Conservation (phyloP, 2,329 filamentous ascomycete species). For the Diaporthe capsici region DNA sequence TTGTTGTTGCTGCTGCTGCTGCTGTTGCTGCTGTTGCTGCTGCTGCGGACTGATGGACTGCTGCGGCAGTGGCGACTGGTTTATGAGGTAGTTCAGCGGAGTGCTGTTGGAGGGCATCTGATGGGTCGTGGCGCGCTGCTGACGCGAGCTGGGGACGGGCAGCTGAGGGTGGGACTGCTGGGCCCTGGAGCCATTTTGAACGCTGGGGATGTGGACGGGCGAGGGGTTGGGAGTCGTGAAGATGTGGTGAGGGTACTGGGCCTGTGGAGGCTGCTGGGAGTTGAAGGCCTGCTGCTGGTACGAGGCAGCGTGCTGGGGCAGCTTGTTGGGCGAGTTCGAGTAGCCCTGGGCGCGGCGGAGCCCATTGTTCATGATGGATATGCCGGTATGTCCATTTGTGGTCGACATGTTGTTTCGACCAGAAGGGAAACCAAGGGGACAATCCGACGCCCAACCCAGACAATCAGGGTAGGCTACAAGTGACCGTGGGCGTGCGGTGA, state of each 20-base stretch:
- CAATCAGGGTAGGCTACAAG: constrained; percentile 23
- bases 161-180: constrained; percentile 63
- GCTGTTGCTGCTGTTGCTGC: constrained; percentile 50
- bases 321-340: constrained; percentile 67
- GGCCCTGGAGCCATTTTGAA: constrained; percentile 59
- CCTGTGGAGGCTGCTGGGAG: constrained; percentile 64
- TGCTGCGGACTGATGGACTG: constrained; percentile 49
- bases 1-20: constrained; percentile 51
- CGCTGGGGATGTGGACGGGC: constrained; percentile 62
- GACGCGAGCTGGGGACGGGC: constrained; percentile 60
- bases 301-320: constrained; percentile 66
- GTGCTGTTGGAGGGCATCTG: constrained; percentile 59
- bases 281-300: constrained; percentile 69
- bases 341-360: constrained; percentile 62
- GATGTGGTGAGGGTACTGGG: constrained; percentile 66
- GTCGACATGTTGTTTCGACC: constrained; percentile 49
- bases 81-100: constrained; percentile 48
- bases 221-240: constrained; percentile 64
- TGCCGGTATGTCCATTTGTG: constrained; percentile 66
- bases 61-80: constrained; percentile 43
- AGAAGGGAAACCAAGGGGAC: constrained; percentile 12
- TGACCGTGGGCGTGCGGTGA: constrained; percentile 8
- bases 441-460: constrained; percentile 9
- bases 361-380: constrained; percentile 64
- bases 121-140: constrained; percentile 58